Percentiles rank a stretch among this genome's conserved stretches.
Conservation (phyloP, 768 basidiomycete species). For the Naganishia vishniacii region DNA sequence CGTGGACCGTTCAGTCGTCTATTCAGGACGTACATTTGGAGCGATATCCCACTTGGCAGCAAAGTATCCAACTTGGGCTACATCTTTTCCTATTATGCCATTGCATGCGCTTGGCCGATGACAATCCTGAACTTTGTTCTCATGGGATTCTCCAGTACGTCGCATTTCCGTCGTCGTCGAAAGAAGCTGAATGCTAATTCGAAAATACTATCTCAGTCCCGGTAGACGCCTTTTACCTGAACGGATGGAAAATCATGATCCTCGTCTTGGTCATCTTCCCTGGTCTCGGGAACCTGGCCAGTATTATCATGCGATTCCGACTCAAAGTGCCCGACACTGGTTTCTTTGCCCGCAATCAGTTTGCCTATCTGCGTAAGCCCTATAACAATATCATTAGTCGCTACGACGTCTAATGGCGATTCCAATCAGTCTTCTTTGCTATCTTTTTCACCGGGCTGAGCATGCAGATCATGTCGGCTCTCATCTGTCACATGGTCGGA, state of each 20-base stretch:
- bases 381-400: slow-evolving; percentile 51
- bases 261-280: slow-evolving; percentile 62
- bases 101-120: slow-evolving; percentile 61
- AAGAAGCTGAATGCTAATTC: background rate
- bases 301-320: slow-evolving; percentile 31
- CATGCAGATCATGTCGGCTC: slow-evolving; percentile 61
- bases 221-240: background rate
- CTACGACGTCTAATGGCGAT: too few relatives aligned
- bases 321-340: slow-evolving; percentile 24
- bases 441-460: slow-evolving; percentile 57
- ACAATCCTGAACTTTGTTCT: slow-evolving; percentile 56
- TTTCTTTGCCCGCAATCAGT: background rate
- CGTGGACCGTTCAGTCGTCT: slow-evolving; percentile 69
- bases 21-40: slow-evolving; percentile 46
- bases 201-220: background rate
- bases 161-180: background rate
- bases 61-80: slow-evolving; percentile 58
- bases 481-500: slow-evolving; percentile 58
- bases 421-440: slow-evolving; percentile 63
- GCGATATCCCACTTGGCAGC: slow-evolving; percentile 54
- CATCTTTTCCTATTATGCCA: slow-evolving; percentile 50
- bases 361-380: slow-evolving; percentile 44
- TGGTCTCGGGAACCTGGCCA: slow-evolving; percentile 63
- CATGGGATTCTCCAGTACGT: background rate
- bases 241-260: slow-evolving; percentile 8